Percentiles rank a stretch among this genome's conserved stretches.
Evolutionary conservation across 2,329 filamentous ascomycete species (phyloP).

Genomic region (Penicillium sp.): DNA sequence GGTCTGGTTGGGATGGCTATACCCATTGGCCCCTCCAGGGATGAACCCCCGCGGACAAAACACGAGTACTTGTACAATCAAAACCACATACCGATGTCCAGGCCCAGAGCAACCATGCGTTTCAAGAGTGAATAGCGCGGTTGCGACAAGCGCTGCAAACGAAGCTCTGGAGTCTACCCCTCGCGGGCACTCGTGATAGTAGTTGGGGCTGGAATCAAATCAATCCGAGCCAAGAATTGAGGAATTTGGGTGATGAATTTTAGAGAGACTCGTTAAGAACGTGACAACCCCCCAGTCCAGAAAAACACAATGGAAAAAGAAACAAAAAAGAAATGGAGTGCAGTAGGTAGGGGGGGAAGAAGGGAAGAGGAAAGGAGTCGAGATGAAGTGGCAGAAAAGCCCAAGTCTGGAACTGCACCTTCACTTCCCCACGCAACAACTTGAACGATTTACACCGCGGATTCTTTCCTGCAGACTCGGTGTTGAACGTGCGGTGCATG

Average conservation of each 20-base stretch:
- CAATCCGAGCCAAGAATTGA: too few relatives aligned
- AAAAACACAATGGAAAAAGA: constrained; percentile 1
- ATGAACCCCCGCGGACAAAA: too few relatives aligned
- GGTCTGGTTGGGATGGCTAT: constrained; percentile 6
- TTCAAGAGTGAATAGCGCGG: constrained; percentile 22
- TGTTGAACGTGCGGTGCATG: too few relatives aligned
- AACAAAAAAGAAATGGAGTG: constrained; percentile 1
- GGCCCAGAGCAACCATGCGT: constrained; percentile 10
- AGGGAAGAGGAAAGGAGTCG: constrained; percentile 2
- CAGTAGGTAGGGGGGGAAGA: neutral
- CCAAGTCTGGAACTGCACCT: neutral
- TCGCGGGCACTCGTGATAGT: constrained; percentile 15
- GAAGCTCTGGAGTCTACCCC: constrained; percentile 17
- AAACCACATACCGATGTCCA: constrained; percentile 9
- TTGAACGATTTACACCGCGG: neutral
- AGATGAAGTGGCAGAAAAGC: constrained; percentile 12
- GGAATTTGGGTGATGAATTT: too few relatives aligned
- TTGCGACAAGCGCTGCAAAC: constrained; percentile 19
- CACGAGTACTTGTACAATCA: neutral
- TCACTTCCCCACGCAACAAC: constrained; percentile 1
- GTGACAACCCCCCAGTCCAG: neutral
- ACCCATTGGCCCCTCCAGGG: too few relatives aligned
- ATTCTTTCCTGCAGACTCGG: neutral
- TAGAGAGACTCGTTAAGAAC: too few relatives aligned
- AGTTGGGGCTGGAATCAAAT: neutral